Evolutionary conservation across 2,329 filamentous ascomycete species (phyloP).

Genomic region (Penicillium sclerotiorum): DNA sequence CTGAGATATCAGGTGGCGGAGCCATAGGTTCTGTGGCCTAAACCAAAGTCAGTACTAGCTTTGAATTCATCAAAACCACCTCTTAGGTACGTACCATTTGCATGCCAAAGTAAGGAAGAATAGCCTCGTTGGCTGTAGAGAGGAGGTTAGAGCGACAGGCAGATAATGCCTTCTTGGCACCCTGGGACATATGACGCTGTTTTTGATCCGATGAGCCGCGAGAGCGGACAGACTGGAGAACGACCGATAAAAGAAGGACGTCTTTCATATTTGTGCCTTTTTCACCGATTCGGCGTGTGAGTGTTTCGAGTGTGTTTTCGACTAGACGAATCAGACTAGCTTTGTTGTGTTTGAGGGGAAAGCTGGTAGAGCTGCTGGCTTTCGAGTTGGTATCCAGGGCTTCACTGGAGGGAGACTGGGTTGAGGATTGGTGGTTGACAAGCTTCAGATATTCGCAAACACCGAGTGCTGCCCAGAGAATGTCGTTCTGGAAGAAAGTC

Average conservation of each 20-base stretch:
- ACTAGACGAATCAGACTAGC: slow-evolving; percentile 29
- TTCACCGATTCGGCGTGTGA: slow-evolving; percentile 30
- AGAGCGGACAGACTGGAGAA: slow-evolving; percentile 32
- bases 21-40: slow-evolving; percentile 7
- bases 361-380: not conserved
- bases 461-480: slow-evolving; percentile 33
- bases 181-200: slow-evolving; percentile 29
- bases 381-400: not conserved
- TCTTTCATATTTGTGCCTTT: slow-evolving; percentile 35
- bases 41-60: too few relatives aligned
- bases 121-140: slow-evolving; percentile 4
- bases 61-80: too few relatives aligned
- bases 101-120: not conserved
- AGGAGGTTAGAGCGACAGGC: slow-evolving; percentile 24
- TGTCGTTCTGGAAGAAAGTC: slow-evolving; percentile 31
- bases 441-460: slow-evolving; percentile 33
- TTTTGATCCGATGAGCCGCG: slow-evolving; percentile 30
- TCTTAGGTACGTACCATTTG: not conserved
- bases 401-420: not conserved
- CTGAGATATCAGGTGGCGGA: not conserved
- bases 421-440: not conserved
- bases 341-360: slow-evolving; percentile 17
- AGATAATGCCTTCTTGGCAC: slow-evolving; percentile 25
- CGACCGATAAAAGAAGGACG: slow-evolving; percentile 31
- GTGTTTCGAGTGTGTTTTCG: slow-evolving; percentile 32